Base-by-base conservation (phyloP, 2,329 filamentous ascomycete genomes). In the Rutstroemia sp. region DNA sequence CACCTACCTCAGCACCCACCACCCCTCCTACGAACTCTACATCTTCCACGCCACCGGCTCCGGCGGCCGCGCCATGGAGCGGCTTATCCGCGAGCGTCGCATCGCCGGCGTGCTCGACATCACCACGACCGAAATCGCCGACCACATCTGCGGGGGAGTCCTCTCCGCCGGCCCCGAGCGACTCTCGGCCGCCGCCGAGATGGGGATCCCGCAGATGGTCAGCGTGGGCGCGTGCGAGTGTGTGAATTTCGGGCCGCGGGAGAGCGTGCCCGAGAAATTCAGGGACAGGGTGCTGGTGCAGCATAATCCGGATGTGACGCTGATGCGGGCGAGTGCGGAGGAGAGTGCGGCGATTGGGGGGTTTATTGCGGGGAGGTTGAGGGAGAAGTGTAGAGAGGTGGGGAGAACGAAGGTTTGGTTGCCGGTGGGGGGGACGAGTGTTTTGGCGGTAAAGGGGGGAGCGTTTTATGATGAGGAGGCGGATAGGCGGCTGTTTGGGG, bases 1-100 rank as follows among this genome's bases (percentile, higher is more conserved):
- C 0, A 62, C 68, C 1, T 69, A 78, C 47, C 73, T 88, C 1
- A 5, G 18, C 1, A 74, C 68, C 1, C 69, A 71, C 2, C 70
- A 75, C 53, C 30, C 30, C 9, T 66, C 66, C 2, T 75, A 80
- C 50, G 85, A 88, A 61, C 75, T 79, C 2, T 85, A 81, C 61
- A 74, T 88, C 2, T 89, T 89, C 65, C 85, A 88, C 63, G 85
- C 85, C 2, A 88, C 85, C 0, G 86, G 86, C 0, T 76, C 83
- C 14, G 86, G 86, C 0, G 86, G 86, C 2, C 76, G 76, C 52
- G 82, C 85, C 0, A 86, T 89, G 85, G 86, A 89, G 66, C 73
- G 82, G 0, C 72, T 89, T 2, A 71, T 87, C 1, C 65, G 67
- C 0, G 79, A 85, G 62, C 75, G 74, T 0, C 71, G 73, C n/a